These are phyloP conservation scores for Saprolegnia parasitica DNA, from an alignment of 352 stramenopile genomes.

Conservation along the genomic window DNA sequence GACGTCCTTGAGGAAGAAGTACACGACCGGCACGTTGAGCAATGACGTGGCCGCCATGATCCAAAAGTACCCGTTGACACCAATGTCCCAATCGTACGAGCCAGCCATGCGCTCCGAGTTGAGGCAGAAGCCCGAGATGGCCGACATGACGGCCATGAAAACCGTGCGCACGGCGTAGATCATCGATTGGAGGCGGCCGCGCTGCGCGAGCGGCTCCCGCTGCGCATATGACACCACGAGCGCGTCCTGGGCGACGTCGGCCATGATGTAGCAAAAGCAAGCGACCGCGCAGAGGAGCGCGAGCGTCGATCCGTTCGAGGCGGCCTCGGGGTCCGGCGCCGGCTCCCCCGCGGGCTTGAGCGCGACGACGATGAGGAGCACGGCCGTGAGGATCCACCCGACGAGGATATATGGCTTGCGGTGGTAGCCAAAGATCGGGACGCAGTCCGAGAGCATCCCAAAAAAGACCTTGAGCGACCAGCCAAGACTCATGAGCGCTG, in stretches of 20 bases:
- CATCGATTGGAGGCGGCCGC: constrained; percentile 12
- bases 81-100: not conserved
- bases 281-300: no score
- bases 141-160: not conserved
- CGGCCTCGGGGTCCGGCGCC: constrained; percentile 30
- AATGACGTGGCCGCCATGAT: not conserved
- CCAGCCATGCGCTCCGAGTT: not conserved
- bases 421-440: no score
- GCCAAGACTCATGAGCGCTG: constrained; percentile 13
- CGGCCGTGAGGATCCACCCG: constrained; percentile 4
- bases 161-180: not conserved
- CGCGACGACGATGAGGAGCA: constrained; percentile 43
- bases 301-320: not conserved
- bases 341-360: constrained; percentile 27
- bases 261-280: no score
- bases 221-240: constrained; percentile 15
- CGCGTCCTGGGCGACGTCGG: constrained; percentile 10
- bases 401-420: constrained; percentile 26
- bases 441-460: no score
- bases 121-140: not conserved
- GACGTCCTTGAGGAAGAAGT: not conserved
- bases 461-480: constrained; percentile 29
- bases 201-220: not conserved
- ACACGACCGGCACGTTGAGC: not conserved
- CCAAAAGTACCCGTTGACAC: not conserved